These are phyloP conservation scores for Iberis pinnata DNA, from an alignment of 345 rosid genomes.

Conservation along the genomic window DNA sequence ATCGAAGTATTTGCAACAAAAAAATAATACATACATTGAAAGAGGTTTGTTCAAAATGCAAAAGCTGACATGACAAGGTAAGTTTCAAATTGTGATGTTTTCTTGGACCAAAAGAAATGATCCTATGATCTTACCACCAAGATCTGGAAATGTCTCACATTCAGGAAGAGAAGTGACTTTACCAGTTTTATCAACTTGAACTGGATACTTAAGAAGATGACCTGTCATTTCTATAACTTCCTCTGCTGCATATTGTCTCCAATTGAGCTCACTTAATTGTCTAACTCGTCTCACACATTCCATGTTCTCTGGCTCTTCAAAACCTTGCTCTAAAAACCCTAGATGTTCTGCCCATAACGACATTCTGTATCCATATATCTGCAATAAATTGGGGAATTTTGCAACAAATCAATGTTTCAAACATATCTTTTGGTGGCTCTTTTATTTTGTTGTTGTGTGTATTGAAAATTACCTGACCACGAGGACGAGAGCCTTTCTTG, in stretches of 20 bases:
- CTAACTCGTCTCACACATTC: conserved; percentile 69
- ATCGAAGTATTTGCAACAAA: too few species aligned
- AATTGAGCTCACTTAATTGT: conserved; percentile 53
- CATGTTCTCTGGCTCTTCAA: conserved; percentile 63
- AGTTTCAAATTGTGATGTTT: conserved; percentile 58
- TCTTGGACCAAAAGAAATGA: conserved; percentile 58
- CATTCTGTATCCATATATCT: conserved; percentile 85
- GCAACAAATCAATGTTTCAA: conserved; percentile 9
- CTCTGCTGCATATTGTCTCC: conserved; percentile 57
- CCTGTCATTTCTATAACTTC: conserved; percentile 61
- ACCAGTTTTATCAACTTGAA: conserved; percentile 62
- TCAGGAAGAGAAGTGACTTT: conserved; percentile 64
- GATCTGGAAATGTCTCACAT: conserved; percentile 66
- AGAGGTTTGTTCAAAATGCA: too few species aligned
- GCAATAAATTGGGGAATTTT: conserved; percentile 13
- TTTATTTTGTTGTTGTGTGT: too few species aligned
- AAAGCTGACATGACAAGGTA: not conserved
- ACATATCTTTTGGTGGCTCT: not conserved
- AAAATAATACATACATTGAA: too few species aligned
- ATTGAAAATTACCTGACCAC: conserved; percentile 53
- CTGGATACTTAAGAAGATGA: conserved; percentile 82
- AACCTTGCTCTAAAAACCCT: conserved; percentile 61
- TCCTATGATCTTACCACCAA: conserved; percentile 74
- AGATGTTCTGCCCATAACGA: conserved; percentile 89
- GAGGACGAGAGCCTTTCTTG: conserved; percentile 43